Conservation (phyloP, 148 eudicot species). For the Nepenthes gracilis region DNA sequence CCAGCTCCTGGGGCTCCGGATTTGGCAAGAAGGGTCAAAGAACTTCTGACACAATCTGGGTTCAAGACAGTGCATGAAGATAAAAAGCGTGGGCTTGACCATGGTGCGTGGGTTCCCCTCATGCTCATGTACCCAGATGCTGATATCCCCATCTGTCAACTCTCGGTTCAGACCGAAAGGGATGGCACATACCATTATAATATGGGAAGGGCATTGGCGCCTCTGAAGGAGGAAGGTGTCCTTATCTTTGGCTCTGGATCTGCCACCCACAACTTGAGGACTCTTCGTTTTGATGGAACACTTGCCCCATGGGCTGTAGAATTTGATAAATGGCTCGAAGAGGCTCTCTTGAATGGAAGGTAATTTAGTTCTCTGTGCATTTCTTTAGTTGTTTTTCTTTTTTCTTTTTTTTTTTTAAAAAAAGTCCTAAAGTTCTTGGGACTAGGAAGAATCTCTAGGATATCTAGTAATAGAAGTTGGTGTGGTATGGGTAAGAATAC, state of each 20-base stretch:
- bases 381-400: neutral
- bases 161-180: slow-evolving; percentile 47
- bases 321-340: slow-evolving; percentile 73
- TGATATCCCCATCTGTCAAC: slow-evolving; percentile 80
- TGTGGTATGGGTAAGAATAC: too few species aligned
- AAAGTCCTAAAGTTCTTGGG: neutral
- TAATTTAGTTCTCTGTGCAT: slow-evolving; percentile 6
- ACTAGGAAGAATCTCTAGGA: too few species aligned
- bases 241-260: slow-evolving; percentile 82
- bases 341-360: slow-evolving; percentile 57
- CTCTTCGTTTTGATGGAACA: slow-evolving; percentile 9
- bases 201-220: slow-evolving; percentile 62
- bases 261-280: slow-evolving; percentile 59
- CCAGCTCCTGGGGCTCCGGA: slow-evolving; percentile 87
- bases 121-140: slow-evolving; percentile 93
- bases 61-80: slow-evolving; percentile 36
- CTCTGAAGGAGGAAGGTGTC: slow-evolving; percentile 70
- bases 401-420: neutral
- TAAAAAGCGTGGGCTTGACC: slow-evolving; percentile 76
- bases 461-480: too few species aligned
- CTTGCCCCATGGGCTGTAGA: slow-evolving; percentile 57
- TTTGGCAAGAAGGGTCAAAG: slow-evolving; percentile 57
- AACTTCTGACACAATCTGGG: slow-evolving; percentile 43
- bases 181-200: slow-evolving; percentile 62
- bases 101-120: slow-evolving; percentile 86